phyloP scores from a whole-genome alignment of 2,329 filamentous ascomycete genomes.

The Neurospora sp. region DNA sequence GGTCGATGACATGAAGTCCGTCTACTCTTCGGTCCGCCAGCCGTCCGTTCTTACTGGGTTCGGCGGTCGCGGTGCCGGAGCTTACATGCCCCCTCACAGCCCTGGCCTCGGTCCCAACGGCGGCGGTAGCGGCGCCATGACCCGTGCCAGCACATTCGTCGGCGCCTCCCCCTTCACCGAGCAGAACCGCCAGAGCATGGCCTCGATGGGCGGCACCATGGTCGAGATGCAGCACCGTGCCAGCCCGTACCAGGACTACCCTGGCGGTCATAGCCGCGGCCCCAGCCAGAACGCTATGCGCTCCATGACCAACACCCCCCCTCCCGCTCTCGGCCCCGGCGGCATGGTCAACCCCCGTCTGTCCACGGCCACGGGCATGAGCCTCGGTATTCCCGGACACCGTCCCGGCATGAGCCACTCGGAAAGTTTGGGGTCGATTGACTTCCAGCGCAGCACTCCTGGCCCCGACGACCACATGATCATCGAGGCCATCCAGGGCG shows the following conservation, averaged over 20 bases:
- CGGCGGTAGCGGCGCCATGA: conserved; percentile 34
- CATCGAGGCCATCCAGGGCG: conserved; percentile 71
- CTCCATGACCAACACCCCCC: conserved; percentile 36
- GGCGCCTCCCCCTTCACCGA: conserved; percentile 37
- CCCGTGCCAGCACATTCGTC: conserved; percentile 33
- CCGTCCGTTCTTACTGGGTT: conserved; percentile 84
- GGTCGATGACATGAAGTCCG: conserved; percentile 96
- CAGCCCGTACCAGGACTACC: conserved; percentile 49
- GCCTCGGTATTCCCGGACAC: conserved; percentile 34
- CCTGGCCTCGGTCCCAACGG: conserved; percentile 50
- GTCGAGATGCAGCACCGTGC: conserved; percentile 38
- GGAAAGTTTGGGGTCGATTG: conserved; percentile 41
- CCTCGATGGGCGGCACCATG: conserved; percentile 50
- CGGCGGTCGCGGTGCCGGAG: conserved; percentile 51
- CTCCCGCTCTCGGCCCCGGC: conserved; percentile 28
- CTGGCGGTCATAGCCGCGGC: conserved; percentile 30
- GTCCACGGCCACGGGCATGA: conserved; percentile 38
- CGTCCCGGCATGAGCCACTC: conserved; percentile 33
- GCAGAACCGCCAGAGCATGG: conserved; percentile 55
- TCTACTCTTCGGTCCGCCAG: conserved; percentile 85
- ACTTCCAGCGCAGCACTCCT: conserved; percentile 44
- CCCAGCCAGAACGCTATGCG: conserved; percentile 55
- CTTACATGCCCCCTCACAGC: conserved; percentile 76
- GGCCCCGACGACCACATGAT: conserved; percentile 75
- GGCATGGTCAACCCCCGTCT: conserved; percentile 24